Percentiles rank a stretch among this genome's conserved stretches.
Conservation (phyloP, 306 rosid genomes). For the Lathyrus aphaca region DNA sequence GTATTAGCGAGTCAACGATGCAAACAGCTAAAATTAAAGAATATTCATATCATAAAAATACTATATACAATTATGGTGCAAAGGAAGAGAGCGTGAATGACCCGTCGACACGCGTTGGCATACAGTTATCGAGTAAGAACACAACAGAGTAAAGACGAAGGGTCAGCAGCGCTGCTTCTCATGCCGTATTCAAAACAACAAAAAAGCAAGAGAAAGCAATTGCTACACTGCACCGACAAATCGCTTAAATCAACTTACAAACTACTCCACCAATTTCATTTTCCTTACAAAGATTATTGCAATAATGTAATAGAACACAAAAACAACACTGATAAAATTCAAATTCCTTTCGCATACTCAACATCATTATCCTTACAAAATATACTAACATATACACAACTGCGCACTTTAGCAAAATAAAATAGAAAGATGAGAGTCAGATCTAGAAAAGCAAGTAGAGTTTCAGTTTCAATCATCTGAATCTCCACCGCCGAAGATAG, state of each 20-base stretch:
- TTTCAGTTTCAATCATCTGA: conserved; percentile 65
- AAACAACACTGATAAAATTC: neutral
- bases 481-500: conserved; percentile 80
- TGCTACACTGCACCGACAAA: neutral
- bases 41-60: too few species aligned
- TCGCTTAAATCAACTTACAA: neutral
- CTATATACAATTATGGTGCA: neutral
- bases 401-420: too few species aligned
- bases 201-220: conserved; percentile 1
- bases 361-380: neutral
- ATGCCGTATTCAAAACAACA: neutral
- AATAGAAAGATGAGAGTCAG: neutral
- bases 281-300: neutral
- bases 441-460: conserved; percentile 16
- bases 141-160: too few species aligned
- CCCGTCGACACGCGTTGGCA: neutral
- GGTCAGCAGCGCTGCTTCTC: neutral
- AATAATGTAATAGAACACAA: neutral
- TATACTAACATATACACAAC: neutral
- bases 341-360: neutral
- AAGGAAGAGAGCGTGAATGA: neutral
- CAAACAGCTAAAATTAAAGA: too few species aligned
- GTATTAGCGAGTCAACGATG: too few species aligned
- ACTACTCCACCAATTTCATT: neutral
- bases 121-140: neutral